phyloP scores from a whole-genome alignment of 257 asterid genomes.

The Ballota nigra region DNA sequence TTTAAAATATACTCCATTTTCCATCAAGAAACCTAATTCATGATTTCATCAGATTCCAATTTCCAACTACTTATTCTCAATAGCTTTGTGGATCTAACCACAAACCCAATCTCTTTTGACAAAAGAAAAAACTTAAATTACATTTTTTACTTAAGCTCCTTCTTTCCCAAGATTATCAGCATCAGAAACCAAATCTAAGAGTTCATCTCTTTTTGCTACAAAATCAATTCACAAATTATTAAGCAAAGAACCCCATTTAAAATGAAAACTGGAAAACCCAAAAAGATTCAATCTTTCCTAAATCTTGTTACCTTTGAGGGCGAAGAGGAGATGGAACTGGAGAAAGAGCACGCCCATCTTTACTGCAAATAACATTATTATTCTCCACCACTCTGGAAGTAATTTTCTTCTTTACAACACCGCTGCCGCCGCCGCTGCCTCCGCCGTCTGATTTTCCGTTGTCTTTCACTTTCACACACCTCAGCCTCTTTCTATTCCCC shows the following conservation, averaged over 20 bases:
- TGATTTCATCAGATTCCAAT: slow-evolving; percentile 14
- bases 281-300: slow-evolving; percentile 12
- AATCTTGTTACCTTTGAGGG: slow-evolving; percentile 48
- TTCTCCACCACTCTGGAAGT: slow-evolving; percentile 69
- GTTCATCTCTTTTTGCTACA: slow-evolving; percentile 1
- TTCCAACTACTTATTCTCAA: slow-evolving; percentile 5
- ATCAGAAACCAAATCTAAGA: slow-evolving; percentile 21
- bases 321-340: slow-evolving; percentile 69
- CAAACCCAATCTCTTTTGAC: slow-evolving; percentile 15
- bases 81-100: slow-evolving; percentile 31
- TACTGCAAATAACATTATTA: slow-evolving; percentile 26
- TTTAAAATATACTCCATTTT: not conserved
- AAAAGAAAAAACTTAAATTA: not conserved
- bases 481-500: slow-evolving; percentile 81
- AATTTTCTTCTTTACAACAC: slow-evolving; percentile 60
- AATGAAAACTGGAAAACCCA: not conserved
- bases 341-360: slow-evolving; percentile 43
- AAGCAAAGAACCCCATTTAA: not conserved
- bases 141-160: not conserved
- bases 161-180: not conserved
- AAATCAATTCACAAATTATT: not conserved
- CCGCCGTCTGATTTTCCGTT: slow-evolving; percentile 47
- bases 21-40: not conserved
- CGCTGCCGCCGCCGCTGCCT: slow-evolving; percentile 27
- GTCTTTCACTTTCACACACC: slow-evolving; percentile 65